A percentile compares a stretch with the other conserved stretches of the same genome.
Evolutionary conservation across 1,139 yeast species (phyloP).

Genomic region (Arxiozyma telluris): DNA sequence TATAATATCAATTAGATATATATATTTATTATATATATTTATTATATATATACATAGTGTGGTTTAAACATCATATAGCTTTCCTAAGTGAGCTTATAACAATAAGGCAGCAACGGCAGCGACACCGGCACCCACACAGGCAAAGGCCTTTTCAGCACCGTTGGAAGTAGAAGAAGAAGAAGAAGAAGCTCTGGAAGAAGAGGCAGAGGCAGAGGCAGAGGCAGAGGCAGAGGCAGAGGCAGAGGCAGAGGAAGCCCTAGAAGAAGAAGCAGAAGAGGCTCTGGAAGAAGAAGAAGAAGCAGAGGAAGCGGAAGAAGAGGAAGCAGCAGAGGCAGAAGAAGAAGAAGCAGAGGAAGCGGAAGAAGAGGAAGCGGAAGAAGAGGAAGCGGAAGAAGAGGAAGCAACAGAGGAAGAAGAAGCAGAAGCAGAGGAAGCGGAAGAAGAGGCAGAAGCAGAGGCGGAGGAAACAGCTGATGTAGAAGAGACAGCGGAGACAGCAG

Average conservation of each 20-base stretch:
- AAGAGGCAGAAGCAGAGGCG: background rate
- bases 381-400: constrained; percentile 4
- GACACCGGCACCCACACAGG: constrained; percentile 9
- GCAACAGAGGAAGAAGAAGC: constrained; percentile 4
- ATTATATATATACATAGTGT: too few species aligned
- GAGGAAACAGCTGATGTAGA: too few species aligned
- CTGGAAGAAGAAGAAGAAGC: constrained; percentile 6
- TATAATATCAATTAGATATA: background rate
- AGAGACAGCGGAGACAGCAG: constrained; percentile 12
- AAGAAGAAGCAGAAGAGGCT: constrained; percentile 11
- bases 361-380: constrained; percentile 13
- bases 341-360: constrained; percentile 13
- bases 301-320: background rate
- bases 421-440: background rate
- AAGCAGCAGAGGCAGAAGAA: constrained; percentile 10
- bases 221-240: constrained; percentile 12
- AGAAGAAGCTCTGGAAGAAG: constrained; percentile 2
- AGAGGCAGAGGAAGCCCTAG: constrained; percentile 13
- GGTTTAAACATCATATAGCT: too few species aligned
- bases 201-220: background rate
- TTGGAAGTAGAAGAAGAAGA: constrained; percentile 3
- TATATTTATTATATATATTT: too few species aligned
- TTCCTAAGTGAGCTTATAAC: constrained; percentile 3
- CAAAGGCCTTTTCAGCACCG: constrained; percentile 6
- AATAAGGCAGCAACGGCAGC: constrained; percentile 12